Conservation (phyloP, 2,329 filamentous ascomycete genomes). For the Botryotinia convoluta region DNA sequence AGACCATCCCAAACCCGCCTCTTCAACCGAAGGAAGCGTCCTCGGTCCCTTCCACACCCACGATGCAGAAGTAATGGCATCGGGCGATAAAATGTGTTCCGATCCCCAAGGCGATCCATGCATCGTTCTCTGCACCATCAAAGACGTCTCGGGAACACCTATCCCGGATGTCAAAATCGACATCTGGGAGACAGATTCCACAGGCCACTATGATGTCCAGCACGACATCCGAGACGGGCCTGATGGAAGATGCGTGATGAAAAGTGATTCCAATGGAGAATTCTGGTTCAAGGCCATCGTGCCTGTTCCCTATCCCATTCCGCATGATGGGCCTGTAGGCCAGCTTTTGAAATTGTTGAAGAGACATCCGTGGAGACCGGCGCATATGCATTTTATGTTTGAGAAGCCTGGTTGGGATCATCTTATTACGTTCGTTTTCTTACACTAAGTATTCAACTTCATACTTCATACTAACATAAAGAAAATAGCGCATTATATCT, state of each 20-base stretch:
- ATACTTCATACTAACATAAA: neutral
- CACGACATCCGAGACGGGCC: slow-evolving; percentile 61
- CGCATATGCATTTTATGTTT: slow-evolving; percentile 89
- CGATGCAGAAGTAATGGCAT: slow-evolving; percentile 58
- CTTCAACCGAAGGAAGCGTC: slow-evolving; percentile 73
- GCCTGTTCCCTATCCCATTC: slow-evolving; percentile 83
- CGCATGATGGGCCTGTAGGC: slow-evolving; percentile 80
- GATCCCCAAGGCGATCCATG: slow-evolving; percentile 68
- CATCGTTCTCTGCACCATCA: slow-evolving; percentile 70
- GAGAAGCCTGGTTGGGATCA: slow-evolving; percentile 75
- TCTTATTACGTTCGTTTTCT: slow-evolving; percentile 69
- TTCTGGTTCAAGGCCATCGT: slow-evolving; percentile 87
- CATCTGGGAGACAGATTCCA: slow-evolving; percentile 81
- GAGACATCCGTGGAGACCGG: slow-evolving; percentile 75
- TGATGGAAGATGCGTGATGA: slow-evolving; percentile 70
- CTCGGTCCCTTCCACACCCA: slow-evolving; percentile 83
- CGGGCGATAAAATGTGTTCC: slow-evolving; percentile 63
- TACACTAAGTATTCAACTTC: neutral
- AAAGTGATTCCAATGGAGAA: slow-evolving; percentile 64
- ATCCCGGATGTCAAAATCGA: slow-evolving; percentile 68
- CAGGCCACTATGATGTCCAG: slow-evolving; percentile 82
- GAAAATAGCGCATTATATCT: slow-evolving; percentile 66
- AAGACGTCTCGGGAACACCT: slow-evolving; percentile 60
- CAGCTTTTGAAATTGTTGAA: slow-evolving; percentile 62
- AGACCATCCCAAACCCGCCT: slow-evolving; percentile 74